A percentile compares a stretch with the other conserved stretches of the same genome.
Evolutionary conservation across 805 yeast genomes (phyloP).

Genomic region (Middelhovenomyces tepae): DNA sequence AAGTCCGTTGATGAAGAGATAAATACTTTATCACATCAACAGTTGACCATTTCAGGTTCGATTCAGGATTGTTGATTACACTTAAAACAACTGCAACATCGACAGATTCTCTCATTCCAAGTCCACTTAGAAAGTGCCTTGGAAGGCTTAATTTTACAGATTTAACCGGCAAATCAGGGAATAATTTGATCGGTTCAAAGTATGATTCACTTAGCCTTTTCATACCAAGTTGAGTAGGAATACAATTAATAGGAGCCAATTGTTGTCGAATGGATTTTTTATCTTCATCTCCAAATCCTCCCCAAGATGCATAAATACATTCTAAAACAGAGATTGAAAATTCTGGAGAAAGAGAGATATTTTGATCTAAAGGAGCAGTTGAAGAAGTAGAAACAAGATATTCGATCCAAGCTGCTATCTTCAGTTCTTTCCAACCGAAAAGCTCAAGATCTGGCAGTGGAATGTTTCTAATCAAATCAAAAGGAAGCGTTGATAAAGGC

Average conservation of each 20-base stretch:
- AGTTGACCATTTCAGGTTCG: constrained; percentile 26
- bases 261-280: constrained; percentile 8
- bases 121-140: constrained; percentile 16
- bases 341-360: constrained; percentile 15
- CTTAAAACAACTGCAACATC: constrained; percentile 30
- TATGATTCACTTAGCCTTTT: constrained; percentile 28
- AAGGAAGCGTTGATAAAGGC: constrained; percentile 27
- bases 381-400: constrained; percentile 10
- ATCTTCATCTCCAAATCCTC: constrained; percentile 7
- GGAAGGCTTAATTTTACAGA: constrained; percentile 16
- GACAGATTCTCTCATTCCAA: constrained; percentile 32
- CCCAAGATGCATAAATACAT: constrained; percentile 22
- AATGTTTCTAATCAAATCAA: constrained; percentile 14
- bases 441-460: constrained; percentile 14
- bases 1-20: constrained; percentile 17
- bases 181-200: constrained; percentile 24
- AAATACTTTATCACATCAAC: constrained; percentile 29
- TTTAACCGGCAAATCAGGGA: constrained; percentile 30
- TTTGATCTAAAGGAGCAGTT: constrained; percentile 12
- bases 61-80: constrained; percentile 20
- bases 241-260: constrained; percentile 19
- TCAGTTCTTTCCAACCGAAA: constrained; percentile 23
- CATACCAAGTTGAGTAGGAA: constrained; percentile 33
- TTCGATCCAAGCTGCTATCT: constrained; percentile 18
- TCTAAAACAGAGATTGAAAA: constrained; percentile 22